Base-by-base conservation (phyloP, 495 filamentous ascomycete genomes). In the Geoglossum glabrum region DNA sequence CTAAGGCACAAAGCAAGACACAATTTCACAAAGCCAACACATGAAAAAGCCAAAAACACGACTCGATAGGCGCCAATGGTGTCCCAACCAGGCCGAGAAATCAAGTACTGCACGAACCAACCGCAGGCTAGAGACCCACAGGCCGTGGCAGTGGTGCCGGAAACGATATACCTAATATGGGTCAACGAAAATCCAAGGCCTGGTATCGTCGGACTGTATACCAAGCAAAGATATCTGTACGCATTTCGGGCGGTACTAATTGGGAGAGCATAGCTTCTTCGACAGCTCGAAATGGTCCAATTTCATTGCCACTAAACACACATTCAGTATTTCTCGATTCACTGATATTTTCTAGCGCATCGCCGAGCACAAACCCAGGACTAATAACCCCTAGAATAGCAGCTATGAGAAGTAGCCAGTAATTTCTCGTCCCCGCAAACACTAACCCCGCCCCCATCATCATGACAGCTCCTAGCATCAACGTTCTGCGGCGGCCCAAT, bases 371-470 rank as follows among this genome's bases (percentile, higher is more conserved):
- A 49, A 69, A 80, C 72, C 75, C 79, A 0, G 86, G 83, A 69
- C 84, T 89, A 55, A 92, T 87, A 47, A 93, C 85, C 19, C 87
- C 87, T 49, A 92, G 63, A 33, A 93, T 76, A 5, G 85, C 85
- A 1, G 86, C 87, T 7, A 74, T 62, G 6, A 93, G 71, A 55
- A 90, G 69, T 8, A 84, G 66, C 83, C 84, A 90, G 64, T 80
- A 95, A 65, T 85, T 86, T 0, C 74, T 75, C 54, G 70, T 75
- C 1, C 80, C 45, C 0, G 79, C 83, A 68, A 95, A 92, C 25
- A 82, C 68, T 3, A 82, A 55, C 1, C 87, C 87, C 55, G 80
- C 82, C 0, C 70, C 68, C 6, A 74, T 69, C 86, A 92, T 88
- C 63, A 87, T 64, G 0, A 71, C 60, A 3, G 84, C 83, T 0